These are phyloP conservation scores for Mortierella hygrophila DNA, from an alignment of 192 early-diverging fungal genomes.

Conservation along the genomic window DNA sequence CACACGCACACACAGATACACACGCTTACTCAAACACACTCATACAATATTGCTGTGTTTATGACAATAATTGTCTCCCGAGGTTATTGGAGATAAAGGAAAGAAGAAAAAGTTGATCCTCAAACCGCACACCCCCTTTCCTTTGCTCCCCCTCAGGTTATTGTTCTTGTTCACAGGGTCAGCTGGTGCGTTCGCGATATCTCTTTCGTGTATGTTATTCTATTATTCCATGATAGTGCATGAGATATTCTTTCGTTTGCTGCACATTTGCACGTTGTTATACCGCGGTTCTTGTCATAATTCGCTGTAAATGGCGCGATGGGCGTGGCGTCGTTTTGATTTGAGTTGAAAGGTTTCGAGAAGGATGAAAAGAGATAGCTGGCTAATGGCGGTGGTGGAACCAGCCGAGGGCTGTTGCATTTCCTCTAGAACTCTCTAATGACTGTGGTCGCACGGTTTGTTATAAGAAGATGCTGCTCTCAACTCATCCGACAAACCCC, in stretches of 20 bases:
- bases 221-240: neutral
- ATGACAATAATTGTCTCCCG: neutral
- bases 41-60: neutral
- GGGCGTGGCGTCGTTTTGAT: neutral
- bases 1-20: neutral
- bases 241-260: neutral
- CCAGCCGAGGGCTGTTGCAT: slow-evolving; percentile 2
- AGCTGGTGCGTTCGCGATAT: neutral
- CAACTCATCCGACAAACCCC: neutral
- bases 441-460: neutral
- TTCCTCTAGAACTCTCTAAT: neutral
- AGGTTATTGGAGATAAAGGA: too few relatives aligned
- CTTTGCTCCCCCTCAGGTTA: neutral
- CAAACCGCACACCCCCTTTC: neutral
- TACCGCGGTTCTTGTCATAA: neutral
- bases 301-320: neutral
- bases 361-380: neutral
- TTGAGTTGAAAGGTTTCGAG: neutral
- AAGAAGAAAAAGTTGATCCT: neutral
- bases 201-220: neutral
- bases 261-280: neutral
- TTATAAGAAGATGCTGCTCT: neutral
- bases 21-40: neutral
- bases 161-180: slow-evolving; percentile 2
- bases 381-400: neutral